Evolutionary conservation across 1,284 basidiomycete genomes (phyloP), one percentile per base, ranked within the genome.

Genomic region (Cystobasidium slooffiae): DNA sequence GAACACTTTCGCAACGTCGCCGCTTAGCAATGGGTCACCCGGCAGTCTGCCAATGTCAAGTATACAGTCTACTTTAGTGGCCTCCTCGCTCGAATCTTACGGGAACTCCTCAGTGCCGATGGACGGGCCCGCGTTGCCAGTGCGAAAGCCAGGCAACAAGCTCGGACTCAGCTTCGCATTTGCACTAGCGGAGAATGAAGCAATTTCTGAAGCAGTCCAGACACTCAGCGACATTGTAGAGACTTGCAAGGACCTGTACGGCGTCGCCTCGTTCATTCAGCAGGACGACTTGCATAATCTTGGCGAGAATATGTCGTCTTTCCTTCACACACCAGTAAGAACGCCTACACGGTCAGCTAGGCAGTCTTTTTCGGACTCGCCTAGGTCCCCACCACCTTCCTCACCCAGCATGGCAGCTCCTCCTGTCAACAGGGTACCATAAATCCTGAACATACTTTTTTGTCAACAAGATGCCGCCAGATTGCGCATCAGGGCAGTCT

Each of bases 161-260:
- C 47, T 73, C 12, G 70, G 53, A 18, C 66, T 73, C 47, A 66
- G 63, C 53, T 73, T 73, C 37, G 70, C 70, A 18, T 73, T 73
- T 44, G 62, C 63, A 39, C 55, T 73, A n/a, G 70, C 70, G 12
- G 70, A 73, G 52, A 65, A 73, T 22, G 62, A 73, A 53, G 70
- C 70, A 9, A 65, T 73, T 12, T 58, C 62, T 4, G 52, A 73
- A 55, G 63, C 53, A 14, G 70, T 73, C 10, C 31, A 56, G n/a
- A 56, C 53, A 14, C 53, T 73, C 3, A 49, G 51, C 24, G 63
- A 73, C 22, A 46, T 65, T n/a, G 24, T 65, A 16, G 70, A 73
- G 20, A 66, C 49, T 3, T 73, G 70, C 43, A 66, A 65, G 16
- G 53, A 55, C 18, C 62, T 73, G 6, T 73, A 56, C 43, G 70